Base-by-base conservation (phyloP, 257 asterid species). In the Schizonepeta tenuifolia region DNA sequence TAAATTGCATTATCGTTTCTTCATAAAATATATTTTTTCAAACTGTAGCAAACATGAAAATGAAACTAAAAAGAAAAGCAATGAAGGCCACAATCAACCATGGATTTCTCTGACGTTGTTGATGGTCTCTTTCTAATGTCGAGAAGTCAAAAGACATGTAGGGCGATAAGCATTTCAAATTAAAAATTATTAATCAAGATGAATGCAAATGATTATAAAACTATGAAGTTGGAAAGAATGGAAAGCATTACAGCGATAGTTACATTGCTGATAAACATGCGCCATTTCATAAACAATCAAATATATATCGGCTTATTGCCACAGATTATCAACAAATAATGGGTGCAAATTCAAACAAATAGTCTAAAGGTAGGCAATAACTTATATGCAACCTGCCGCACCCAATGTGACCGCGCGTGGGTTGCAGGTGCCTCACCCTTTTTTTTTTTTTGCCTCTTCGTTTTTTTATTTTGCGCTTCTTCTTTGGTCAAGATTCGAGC, bases 81-180 rank as follows among this genome's bases (percentile, higher is more conserved):
- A 67, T n/a, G 18, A 44, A 47, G 14, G 26, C 13, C 31, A 5
- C 18, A 49, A 67, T 47, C 18, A 18, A 28, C 51, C 62, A 31
- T 26, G 15, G 5, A 60, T 51, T 60, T 60, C 7, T 31, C 7
- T 31, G 36, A 13, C 31, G n/a, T 53, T 3, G n/a, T 22, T 41
- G 6, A 14, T 64, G 57, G 67, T 24, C 77, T 53, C 53, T 63
- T 73, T 21, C 43, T 14, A 9, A 8, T 61, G 41, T 35, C 64
- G 53, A 61, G 20, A 72, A 73, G 77, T 73, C 77, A 73, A 73
- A 73, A 73, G 57, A n/a, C 15, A 55, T 55, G 8, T 3, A 22
- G 7, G 14, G 21, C 55, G 36, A 63, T 64, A 64, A 64, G 21
- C 69, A 64, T 43, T 14, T 21, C 2, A 7, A 73, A 53, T 26